A percentile compares a stretch with the other conserved stretches of the same genome.
Conservation (phyloP, 2,329 filamentous ascomycete species). For the Penicillium occitanis region DNA sequence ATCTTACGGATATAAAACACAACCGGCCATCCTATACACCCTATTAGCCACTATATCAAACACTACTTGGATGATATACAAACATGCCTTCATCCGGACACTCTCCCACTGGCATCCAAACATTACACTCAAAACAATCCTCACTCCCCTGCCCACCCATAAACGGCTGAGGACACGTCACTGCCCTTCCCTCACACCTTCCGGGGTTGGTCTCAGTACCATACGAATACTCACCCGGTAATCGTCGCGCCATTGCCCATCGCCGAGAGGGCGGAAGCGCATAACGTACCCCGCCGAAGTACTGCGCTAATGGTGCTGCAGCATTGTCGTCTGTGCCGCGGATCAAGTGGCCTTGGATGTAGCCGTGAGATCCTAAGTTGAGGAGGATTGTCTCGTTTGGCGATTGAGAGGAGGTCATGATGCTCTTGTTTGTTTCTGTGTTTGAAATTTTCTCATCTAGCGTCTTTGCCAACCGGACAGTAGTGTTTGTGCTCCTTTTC, state of each 20-base stretch:
- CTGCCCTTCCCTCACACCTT: constrained; percentile 39
- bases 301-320: constrained; percentile 35
- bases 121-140: constrained; percentile 58
- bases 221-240: constrained; percentile 53
- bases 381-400: neutral
- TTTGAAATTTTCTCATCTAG: neutral
- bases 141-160: constrained; percentile 46
- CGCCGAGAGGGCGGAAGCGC: constrained; percentile 52
- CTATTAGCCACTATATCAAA: neutral
- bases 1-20: constrained; percentile 57
- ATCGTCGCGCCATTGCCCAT: constrained; percentile 50
- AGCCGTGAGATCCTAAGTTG: constrained; percentile 43
- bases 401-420: neutral
- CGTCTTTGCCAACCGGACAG: neutral
- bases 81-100: constrained; percentile 37
- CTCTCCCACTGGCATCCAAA: constrained; percentile 55
- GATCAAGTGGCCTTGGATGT: constrained; percentile 52
- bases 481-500: neutral
- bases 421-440: neutral
- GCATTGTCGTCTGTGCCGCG: constrained; percentile 18
- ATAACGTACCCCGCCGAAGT: constrained; percentile 58
- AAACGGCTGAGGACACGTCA: constrained; percentile 54
- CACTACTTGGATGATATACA: neutral
- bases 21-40: constrained; percentile 54
- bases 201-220: constrained; percentile 52